Base-by-base conservation (phyloP, 306 rosid genomes). In the Castanea crenata region DNA sequence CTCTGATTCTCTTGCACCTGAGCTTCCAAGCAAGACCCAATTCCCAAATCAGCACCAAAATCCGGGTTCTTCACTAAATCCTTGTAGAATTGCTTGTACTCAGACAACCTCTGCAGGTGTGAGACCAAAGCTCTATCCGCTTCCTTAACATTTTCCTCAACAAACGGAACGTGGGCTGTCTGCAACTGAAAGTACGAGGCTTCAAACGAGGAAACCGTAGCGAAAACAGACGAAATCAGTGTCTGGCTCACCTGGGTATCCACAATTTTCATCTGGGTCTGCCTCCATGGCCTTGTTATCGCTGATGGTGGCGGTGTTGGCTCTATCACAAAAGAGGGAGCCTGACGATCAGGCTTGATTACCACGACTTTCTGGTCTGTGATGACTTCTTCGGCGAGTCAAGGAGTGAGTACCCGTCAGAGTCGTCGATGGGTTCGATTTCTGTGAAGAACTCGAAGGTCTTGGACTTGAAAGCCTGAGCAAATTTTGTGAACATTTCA, bases 1-100 rank as follows among this genome's bases (percentile, higher is more conserved):
- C 92, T 95, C 84, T 95, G 98, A 79, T 95, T 95, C 88, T 95
- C 99, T 69, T 90, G 92, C 29, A 91, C 99, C 86, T 91, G 90
- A 71, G 97, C 97, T 78, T 90, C 98, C 79, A 93, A 77, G 71
- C 88, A 91, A 59, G 97, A 93, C 72, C 93, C 92, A 23, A 87
- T 79, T 4, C 93, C 88, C 27, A 90, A 82, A 73, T 76, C 82
- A 57, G 81, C 32, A 8, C 67, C 73, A 7, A 73, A 58, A 15
- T 84, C 88, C 29, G 87, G 82, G 74, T 83, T 76, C 6, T 12
- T 55, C 51, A 76, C 71, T 31, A 65, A 78, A 55, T 88, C 91
- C 4, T 54, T 65, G 75, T 79, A 90, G 62, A 90, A 90, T 46
- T 73, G 87, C 84, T 95, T 93, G 15, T 88, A 81, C 21, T 96